phyloP scores from a whole-genome alignment of 148 eudicot genomes.

The Chenopodium formosanum region DNA sequence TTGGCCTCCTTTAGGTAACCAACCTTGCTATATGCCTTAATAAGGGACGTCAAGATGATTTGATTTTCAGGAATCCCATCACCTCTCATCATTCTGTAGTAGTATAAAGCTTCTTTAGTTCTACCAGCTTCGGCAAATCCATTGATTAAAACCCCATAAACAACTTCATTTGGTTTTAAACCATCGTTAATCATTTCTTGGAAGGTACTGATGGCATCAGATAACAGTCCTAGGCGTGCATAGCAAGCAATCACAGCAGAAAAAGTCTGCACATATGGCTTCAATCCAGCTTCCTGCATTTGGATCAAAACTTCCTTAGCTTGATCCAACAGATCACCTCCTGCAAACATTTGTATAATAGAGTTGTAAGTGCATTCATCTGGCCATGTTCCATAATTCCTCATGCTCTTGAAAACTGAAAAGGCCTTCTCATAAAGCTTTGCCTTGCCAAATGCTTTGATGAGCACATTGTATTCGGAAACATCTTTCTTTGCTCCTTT shows the following conservation, averaged over 20 bases:
- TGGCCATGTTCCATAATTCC: constrained; percentile 80
- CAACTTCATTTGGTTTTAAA: constrained; percentile 75
- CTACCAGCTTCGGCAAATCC: constrained; percentile 78
- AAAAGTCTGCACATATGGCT: constrained; percentile 54
- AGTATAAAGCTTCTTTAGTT: constrained; percentile 57
- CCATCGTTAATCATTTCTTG: constrained; percentile 54
- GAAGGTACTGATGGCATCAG: constrained; percentile 56
- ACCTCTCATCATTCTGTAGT: constrained; percentile 57
- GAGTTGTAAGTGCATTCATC: constrained; percentile 82
- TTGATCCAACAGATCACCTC: constrained; percentile 62
- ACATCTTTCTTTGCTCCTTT: constrained; percentile 57
- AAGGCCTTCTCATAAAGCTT: constrained; percentile 71
- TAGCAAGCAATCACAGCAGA: constrained; percentile 63
- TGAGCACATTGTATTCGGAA: constrained; percentile 74
- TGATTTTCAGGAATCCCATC: constrained; percentile 61
- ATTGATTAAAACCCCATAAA: constrained; percentile 76
- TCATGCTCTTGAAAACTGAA: constrained; percentile 72
- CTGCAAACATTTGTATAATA: constrained; percentile 79
- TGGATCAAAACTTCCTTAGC: constrained; percentile 60
- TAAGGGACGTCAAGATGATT: constrained; percentile 68
- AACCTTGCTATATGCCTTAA: constrained; percentile 70
- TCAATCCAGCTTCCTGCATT: constrained; percentile 67
- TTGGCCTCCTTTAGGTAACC: constrained; percentile 64
- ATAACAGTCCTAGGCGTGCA: constrained; percentile 48
- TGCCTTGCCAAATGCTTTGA: constrained; percentile 84